A percentile compares a stretch with the other conserved stretches of the same genome.
Evolutionary conservation across 768 basidiomycete genomes (phyloP).

Genomic region (Lactifluus piperatus): DNA sequence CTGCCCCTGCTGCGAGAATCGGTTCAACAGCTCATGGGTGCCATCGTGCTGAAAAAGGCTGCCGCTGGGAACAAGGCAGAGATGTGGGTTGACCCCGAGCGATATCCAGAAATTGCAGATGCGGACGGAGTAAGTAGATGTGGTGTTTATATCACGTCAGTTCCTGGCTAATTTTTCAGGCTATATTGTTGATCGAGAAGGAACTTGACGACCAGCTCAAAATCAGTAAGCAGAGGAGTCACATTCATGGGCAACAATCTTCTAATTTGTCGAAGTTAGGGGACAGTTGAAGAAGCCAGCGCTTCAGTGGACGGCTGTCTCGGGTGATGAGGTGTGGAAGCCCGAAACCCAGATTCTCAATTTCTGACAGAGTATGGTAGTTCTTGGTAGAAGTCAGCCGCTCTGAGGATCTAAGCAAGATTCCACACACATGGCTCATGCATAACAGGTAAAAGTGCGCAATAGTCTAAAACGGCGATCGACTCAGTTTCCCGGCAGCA

Average conservation of each 20-base stretch:
- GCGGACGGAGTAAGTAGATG: constrained; percentile 40
- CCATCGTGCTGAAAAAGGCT: constrained; percentile 55
- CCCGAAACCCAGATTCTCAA: neutral
- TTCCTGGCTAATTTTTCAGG: constrained; percentile 32
- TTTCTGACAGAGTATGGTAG: constrained; percentile 29
- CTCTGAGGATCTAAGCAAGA: constrained; percentile 34
- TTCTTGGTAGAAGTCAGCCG: constrained; percentile 75
- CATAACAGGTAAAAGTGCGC: constrained; percentile 48
- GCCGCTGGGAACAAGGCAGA: constrained; percentile 54
- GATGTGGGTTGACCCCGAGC: constrained; percentile 55
- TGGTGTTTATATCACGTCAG: neutral
- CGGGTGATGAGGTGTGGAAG: constrained; percentile 57
- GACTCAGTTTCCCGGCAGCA: constrained; percentile 36
- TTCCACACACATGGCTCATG: constrained; percentile 50
- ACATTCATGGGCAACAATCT: neutral
- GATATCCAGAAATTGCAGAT: constrained; percentile 48
- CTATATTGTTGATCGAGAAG: constrained; percentile 54
- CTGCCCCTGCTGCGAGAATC: constrained; percentile 58
- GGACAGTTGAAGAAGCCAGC: constrained; percentile 65
- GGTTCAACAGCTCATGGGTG: constrained; percentile 42
- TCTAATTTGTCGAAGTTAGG: constrained; percentile 41
- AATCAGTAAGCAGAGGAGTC: constrained; percentile 34
- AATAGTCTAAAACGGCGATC: neutral
- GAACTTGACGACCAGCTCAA: constrained; percentile 71
- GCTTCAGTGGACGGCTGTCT: constrained; percentile 56